Conservation (phyloP, 2,329 filamentous ascomycete genomes). For the Ambrosiella cleistominuta region DNA sequence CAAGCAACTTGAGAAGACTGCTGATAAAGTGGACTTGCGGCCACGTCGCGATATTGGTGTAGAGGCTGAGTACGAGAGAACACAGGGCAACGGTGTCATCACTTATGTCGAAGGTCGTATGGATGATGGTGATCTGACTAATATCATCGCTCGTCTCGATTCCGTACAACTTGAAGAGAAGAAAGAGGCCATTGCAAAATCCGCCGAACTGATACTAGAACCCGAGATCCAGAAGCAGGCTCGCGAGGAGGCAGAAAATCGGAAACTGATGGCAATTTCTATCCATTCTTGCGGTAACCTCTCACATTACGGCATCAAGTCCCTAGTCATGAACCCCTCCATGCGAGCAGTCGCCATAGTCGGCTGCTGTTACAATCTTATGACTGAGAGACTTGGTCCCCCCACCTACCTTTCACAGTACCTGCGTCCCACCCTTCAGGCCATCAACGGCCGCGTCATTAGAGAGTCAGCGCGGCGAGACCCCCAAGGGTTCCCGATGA, state of each 20-base stretch:
- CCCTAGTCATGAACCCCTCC: constrained; percentile 63
- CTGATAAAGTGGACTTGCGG: constrained; percentile 25
- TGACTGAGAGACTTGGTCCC: constrained; percentile 77
- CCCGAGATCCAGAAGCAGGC: constrained; percentile 12
- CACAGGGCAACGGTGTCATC: constrained; percentile 49
- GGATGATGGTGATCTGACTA: constrained; percentile 52
- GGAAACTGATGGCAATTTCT: constrained; percentile 65
- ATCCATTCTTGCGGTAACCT: constrained; percentile 96
- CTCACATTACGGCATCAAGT: constrained; percentile 83
- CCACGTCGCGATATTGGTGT: constrained; percentile 28
- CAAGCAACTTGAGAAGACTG: constrained; percentile 14
- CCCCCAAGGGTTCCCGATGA: constrained; percentile 89
- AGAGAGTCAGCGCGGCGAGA: constrained; percentile 58
- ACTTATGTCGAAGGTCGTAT: constrained; percentile 63
- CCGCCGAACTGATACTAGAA: constrained; percentile 14
- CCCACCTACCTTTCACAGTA: constrained; percentile 72
- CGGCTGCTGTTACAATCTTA: constrained; percentile 93
- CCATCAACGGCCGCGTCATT: constrained; percentile 49
- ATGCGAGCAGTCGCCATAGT: constrained; percentile 89
- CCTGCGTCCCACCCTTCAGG: constrained; percentile 50
- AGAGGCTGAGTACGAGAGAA: constrained; percentile 33
- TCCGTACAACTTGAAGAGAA: constrained; percentile 11
- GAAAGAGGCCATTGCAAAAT: constrained; percentile 13
- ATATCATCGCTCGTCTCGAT: constrained; percentile 47
- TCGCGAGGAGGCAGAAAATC: constrained; percentile 14